phyloP scores from a whole-genome alignment of 805 yeast genomes.

The Saccharomycopsis guyanensis region DNA sequence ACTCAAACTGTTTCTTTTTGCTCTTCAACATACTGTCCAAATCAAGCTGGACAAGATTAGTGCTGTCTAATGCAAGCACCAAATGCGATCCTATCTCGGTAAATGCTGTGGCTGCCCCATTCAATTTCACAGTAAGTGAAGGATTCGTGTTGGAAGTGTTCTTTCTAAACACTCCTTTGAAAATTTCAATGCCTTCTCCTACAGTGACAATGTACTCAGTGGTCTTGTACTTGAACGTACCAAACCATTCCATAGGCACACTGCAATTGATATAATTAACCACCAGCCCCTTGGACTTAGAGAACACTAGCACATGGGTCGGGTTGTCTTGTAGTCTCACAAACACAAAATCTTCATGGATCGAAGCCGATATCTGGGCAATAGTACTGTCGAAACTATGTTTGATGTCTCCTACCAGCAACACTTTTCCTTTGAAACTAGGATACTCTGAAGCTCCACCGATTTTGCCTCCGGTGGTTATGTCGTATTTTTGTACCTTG shows the following conservation, averaged over 20 bases:
- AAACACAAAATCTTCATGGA: neutral
- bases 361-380: neutral
- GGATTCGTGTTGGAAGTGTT: constrained; percentile 15
- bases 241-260: constrained; percentile 1
- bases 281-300: constrained; percentile 1
- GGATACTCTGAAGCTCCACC: neutral
- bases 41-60: neutral
- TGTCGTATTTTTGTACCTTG: neutral
- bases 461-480: neutral
- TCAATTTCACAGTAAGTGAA: neutral
- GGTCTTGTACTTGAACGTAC: constrained; percentile 9
- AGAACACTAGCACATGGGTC: constrained; percentile 10
- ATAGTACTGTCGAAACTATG: neutral
- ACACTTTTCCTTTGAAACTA: neutral
- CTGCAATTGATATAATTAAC: constrained; percentile 9
- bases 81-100: neutral
- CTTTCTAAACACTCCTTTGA: constrained; percentile 18
- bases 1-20: constrained; percentile 3
- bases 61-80: neutral
- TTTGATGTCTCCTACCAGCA: neutral
- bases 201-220: constrained; percentile 10
- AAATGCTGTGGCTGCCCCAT: neutral
- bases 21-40: constrained; percentile 4
- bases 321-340: neutral
- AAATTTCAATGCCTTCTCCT: constrained; percentile 4